phyloP scores from a whole-genome alignment of 163 green algal species.

The Volvox carteri region DNA sequence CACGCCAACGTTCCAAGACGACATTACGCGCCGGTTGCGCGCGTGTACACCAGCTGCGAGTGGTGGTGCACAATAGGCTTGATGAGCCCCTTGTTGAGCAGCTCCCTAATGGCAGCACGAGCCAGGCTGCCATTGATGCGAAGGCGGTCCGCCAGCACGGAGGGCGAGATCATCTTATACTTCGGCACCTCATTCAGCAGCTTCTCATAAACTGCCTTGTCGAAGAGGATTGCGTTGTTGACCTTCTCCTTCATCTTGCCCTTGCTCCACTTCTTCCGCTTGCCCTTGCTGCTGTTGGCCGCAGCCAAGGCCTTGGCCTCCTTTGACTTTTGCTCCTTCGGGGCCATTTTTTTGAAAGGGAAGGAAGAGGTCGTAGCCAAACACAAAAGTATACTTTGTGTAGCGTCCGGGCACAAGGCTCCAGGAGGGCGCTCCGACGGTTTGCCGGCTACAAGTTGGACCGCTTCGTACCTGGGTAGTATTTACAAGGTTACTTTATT shows the following conservation, averaged over 20 bases:
- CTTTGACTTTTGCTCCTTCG: slow-evolving; percentile 68
- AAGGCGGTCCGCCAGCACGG: slow-evolving; percentile 95
- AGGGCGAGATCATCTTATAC: slow-evolving; percentile 99
- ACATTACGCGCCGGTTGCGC: slow-evolving; percentile 76
- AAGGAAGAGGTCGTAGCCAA: background rate
- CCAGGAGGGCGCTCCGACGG: background rate
- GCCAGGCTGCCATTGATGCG: slow-evolving; percentile 95
- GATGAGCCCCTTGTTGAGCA: slow-evolving; percentile 92
- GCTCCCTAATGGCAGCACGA: slow-evolving; percentile 91
- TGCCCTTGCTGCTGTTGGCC: slow-evolving; percentile 91
- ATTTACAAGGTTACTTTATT: too few relatives aligned
- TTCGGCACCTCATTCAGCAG: slow-evolving; percentile 97
- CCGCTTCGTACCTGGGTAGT: too few relatives aligned
- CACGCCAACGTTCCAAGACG: slow-evolving; percentile 4
- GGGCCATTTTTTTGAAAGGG: slow-evolving; percentile 45
- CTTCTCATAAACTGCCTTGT: slow-evolving; percentile 98
- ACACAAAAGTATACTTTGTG: background rate
- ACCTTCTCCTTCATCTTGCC: slow-evolving; percentile 99
- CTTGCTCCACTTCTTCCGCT: slow-evolving; percentile 96
- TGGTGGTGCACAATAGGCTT: slow-evolving; percentile 87
- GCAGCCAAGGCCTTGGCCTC: slow-evolving; percentile 92
- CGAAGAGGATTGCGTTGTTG: slow-evolving; percentile 98
- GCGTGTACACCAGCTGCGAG: slow-evolving; percentile 96
- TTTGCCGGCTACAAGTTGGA: background rate
- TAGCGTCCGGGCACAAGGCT: background rate